Base-by-base conservation (phyloP, 2,329 filamentous ascomycete genomes). In the Verticillium dahliae region DNA sequence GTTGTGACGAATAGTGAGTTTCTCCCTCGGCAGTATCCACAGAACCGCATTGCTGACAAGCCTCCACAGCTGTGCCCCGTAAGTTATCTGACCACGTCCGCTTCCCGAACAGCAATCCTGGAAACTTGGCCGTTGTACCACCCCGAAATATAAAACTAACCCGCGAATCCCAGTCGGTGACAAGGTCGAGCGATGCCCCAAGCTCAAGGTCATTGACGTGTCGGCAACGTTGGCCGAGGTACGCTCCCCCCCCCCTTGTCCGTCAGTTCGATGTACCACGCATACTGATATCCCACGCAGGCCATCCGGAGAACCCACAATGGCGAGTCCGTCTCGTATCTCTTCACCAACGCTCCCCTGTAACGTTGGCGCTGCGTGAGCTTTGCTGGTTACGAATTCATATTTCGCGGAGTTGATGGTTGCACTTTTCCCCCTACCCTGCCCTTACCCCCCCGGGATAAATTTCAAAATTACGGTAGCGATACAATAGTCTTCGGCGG, bases 171-270 rank as follows among this genome's bases (percentile, higher is more conserved):
- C 22, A 50, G 45, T 65, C 67, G 85, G 88, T 66, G 90, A 92
- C 73, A 94, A 96, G 82, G 88, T 90, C 73, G 86, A 89, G 71
- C 77, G 82, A 50, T 96, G 93, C 76, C 83, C 87, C 62, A 89
- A 90, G 75, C 85, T 97, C 65, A 88, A 92, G 76, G 93, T 93
- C 61, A 96, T 97, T 73, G 93, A 97, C 75, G 92, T 97, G 69
- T 92, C 90, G 69, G 90, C 91, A 50, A 97, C 92, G 39, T 78
- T 90, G 62, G 88, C 86, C 22, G 88, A 83, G 75, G 78, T 78
- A 70, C 55, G 73, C 41, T 75, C 83, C 45, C 75, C 61, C n/a
- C 83, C 45, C 18, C 37, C 18, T 15, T 31, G 15, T 34, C 31
- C 39, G 11, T 6, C 15, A 3, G 27, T 27, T 27, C 33, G 10